Percentiles rank a stretch among this genome's conserved stretches.
These are phyloP conservation scores for Aristolochia contorta DNA, from an alignment of 164 flowering plant species.

Conservation along the genomic window DNA sequence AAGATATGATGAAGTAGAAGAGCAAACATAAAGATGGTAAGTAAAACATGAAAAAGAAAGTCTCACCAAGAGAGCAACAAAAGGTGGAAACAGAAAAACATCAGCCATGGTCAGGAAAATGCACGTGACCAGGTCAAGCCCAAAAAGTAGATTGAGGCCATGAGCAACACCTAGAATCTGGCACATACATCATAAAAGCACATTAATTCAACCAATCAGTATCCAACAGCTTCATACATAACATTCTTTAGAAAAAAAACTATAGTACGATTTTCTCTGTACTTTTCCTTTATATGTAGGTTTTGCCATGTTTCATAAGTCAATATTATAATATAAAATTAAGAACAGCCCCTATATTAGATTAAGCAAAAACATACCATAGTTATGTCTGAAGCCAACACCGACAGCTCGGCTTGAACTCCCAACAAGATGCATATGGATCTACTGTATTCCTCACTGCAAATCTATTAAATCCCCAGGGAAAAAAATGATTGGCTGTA, in stretches of 20 bases:
- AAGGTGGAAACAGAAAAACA: conserved; percentile 56
- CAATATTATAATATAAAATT: background rate
- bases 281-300: too few relatives aligned
- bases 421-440: conserved; percentile 61
- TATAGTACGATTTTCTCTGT: too few relatives aligned
- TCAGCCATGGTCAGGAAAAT: conserved; percentile 53
- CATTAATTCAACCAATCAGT: conserved; percentile 2
- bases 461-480: conserved; percentile 45
- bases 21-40: background rate
- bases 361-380: conserved; percentile 41
- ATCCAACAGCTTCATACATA: background rate
- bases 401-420: conserved; percentile 69
- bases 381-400: conserved; percentile 55
- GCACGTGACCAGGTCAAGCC: conserved; percentile 57
- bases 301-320: background rate
- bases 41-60: conserved; percentile 1
- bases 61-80: conserved; percentile 51
- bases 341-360: background rate
- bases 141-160: conserved; percentile 65
- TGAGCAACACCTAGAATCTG: conserved; percentile 84
- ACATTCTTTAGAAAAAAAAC: too few relatives aligned
- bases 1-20: background rate
- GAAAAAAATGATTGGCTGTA: background rate
- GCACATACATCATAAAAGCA: conserved; percentile 7
- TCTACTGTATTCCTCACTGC: conserved; percentile 70